These are phyloP conservation scores for Colletotrichum truncatum DNA, from an alignment of 2,329 filamentous ascomycete genomes.

Conservation along the genomic window DNA sequence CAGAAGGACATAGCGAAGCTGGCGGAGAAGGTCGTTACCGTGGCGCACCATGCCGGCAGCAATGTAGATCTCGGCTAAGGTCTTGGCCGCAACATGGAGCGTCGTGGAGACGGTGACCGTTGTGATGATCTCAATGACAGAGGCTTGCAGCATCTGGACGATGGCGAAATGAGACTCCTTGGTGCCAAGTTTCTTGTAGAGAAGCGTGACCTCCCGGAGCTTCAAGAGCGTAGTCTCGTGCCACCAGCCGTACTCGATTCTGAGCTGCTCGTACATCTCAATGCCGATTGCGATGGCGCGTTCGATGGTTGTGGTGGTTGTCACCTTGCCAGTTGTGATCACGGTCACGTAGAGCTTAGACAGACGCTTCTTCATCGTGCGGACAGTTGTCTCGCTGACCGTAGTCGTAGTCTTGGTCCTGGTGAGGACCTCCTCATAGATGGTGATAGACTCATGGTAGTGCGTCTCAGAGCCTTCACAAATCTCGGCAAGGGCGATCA, in stretches of 20 bases:
- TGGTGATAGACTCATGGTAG: slow-evolving; percentile 51
- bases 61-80: slow-evolving; percentile 55
- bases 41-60: slow-evolving; percentile 48
- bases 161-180: slow-evolving; percentile 49
- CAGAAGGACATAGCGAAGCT: slow-evolving; percentile 59
- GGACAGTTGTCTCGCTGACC: slow-evolving; percentile 45
- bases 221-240: slow-evolving; percentile 54
- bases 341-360: slow-evolving; percentile 53
- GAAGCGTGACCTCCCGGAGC: slow-evolving; percentile 50
- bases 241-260: slow-evolving; percentile 53
- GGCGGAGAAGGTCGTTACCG: slow-evolving; percentile 53
- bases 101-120: slow-evolving; percentile 48
- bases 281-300: slow-evolving; percentile 42
- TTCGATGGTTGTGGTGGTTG: slow-evolving; percentile 45
- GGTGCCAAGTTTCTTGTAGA: slow-evolving; percentile 49
- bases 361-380: slow-evolving; percentile 58
- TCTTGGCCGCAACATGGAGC: slow-evolving; percentile 58
- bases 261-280: slow-evolving; percentile 53
- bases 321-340: slow-evolving; percentile 46
- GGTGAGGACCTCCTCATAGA: slow-evolving; percentile 56
- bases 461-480: slow-evolving; percentile 54
- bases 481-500: slow-evolving; percentile 51
- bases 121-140: slow-evolving; percentile 50
- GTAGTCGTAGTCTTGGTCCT: slow-evolving; percentile 44
- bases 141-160: slow-evolving; percentile 47